Conservation (phyloP, 139 green algal genomes). For the Chlamydomonas sp. region DNA sequence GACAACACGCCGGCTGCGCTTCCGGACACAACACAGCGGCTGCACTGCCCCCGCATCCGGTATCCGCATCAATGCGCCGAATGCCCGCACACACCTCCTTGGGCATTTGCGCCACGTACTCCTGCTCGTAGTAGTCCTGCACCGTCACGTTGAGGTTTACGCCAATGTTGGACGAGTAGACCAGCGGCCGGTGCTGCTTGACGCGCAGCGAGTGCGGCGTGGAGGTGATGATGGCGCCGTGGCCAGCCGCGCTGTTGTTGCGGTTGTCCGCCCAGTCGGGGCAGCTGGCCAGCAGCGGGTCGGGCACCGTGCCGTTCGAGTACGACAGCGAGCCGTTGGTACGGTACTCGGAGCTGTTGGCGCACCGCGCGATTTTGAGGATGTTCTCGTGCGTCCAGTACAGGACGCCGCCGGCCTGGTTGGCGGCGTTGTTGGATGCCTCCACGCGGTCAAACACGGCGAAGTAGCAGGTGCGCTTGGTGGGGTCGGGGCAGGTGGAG, state of each 20-base stretch:
- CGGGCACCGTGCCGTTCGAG: not conserved
- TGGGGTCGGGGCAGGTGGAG: not conserved
- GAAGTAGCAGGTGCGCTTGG: not conserved
- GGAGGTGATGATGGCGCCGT: not conserved
- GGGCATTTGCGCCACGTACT: no score
- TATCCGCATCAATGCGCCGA: no score
- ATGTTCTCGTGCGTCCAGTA: not conserved
- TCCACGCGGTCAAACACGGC: not conserved
- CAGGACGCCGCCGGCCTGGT: not conserved
- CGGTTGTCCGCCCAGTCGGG: not conserved
- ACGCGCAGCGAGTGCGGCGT: not conserved
- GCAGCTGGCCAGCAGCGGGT: not conserved
- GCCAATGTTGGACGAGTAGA: not conserved
- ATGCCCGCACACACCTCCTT: no score
- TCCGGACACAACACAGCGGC: no score
- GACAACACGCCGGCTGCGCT: no score
- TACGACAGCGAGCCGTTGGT: not conserved
- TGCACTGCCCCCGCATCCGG: no score
- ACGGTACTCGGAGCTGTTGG: not conserved
- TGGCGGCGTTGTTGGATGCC: not conserved
- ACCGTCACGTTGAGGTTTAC: not conserved
- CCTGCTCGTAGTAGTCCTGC: not conserved
- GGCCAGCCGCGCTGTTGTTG: not conserved
- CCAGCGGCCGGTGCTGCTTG: not conserved
- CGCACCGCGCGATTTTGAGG: not conserved